Evolutionary conservation across 495 filamentous ascomycete species (phyloP).

Genomic region (Hypoxylon lienhwacheense): DNA sequence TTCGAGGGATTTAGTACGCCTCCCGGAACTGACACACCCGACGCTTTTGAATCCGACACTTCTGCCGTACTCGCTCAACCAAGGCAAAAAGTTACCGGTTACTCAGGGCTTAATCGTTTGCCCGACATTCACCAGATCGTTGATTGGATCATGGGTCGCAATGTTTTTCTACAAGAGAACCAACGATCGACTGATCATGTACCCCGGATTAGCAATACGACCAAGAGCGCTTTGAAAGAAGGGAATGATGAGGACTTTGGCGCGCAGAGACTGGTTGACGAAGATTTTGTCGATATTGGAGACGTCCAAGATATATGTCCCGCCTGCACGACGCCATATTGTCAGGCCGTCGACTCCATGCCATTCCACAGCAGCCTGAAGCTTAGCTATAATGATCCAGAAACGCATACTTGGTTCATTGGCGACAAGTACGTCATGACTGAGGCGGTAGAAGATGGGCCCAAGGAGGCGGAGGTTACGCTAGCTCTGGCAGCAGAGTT

Average conservation of each 20-base stretch:
- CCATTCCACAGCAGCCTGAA: slow-evolving; percentile 33
- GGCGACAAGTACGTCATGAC: slow-evolving; percentile 33
- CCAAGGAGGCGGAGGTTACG: slow-evolving; percentile 15
- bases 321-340: slow-evolving; percentile 33
- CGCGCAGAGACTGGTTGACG: background rate
- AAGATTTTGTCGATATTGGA: slow-evolving; percentile 32
- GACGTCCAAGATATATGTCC: slow-evolving; percentile 37
- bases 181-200: background rate
- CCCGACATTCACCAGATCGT: slow-evolving; percentile 6
- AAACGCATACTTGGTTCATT: slow-evolving; percentile 33
- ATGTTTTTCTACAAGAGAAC: background rate
- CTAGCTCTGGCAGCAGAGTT: slow-evolving; percentile 17
- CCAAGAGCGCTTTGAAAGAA: background rate
- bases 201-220: background rate
- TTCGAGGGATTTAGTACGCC: slow-evolving; percentile 11
- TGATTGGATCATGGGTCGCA: slow-evolving; percentile 25
- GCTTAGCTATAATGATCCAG: slow-evolving; percentile 28
- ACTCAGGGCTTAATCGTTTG: slow-evolving; percentile 2
- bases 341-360: slow-evolving; percentile 30
- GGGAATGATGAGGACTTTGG: background rate
- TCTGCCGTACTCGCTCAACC: background rate
- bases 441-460: slow-evolving; percentile 23
- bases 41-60: background rate
- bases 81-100: background rate
- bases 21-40: background rate